Base-by-base conservation (phyloP, 2,329 filamentous ascomycete genomes). In the Hyphodiscus sp. region DNA sequence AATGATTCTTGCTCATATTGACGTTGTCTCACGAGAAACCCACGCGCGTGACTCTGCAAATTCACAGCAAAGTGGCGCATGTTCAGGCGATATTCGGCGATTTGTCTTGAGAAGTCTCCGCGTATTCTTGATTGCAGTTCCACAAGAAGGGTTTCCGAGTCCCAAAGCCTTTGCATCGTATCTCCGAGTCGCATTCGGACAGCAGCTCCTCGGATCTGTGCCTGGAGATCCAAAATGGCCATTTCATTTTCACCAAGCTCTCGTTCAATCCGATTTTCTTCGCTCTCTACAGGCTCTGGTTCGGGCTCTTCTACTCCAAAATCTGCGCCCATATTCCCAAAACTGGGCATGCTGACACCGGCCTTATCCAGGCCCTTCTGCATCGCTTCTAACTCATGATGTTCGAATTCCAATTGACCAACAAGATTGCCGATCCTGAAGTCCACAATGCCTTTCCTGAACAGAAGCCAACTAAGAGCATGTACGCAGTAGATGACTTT, bases 401-500 rank as follows among this genome's bases (percentile, higher is more conserved):
- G 90, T 66, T 96, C 94, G 65, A 99, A 99, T 68, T 97, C 89
- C 4, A 99, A 81, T 68, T 99, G 92, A 33, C 94, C 94, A 52
- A 99, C 90, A 44, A 99, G 77, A 65, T 99, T 99, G 16, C 92
- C 94, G 65, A 99, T 99, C 9, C 91, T 85, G 70, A 99, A 97
- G 66, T 91, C 87, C 41, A 97, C 87, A 58, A 97, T 90, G 1
- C 94, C 92, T 69, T 96, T 94, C 47, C 94, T 86, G 71, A 89
- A 96, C 11, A 99, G 77, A n/a, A 99, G 78, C 91, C 92, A 99
- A 68, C 92, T 97, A 18, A 99, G 76, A 0, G 94, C 94, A 66
- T 99, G 94, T 50, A 99, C 94, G 68, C 94, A 99, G 73, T 99
- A 95, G 58, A 99, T 99, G 68, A 97, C 95, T 70, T 97, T 99